Base-by-base conservation (phyloP, 2,329 filamentous ascomycete genomes). In the Neonectria punicea region DNA sequence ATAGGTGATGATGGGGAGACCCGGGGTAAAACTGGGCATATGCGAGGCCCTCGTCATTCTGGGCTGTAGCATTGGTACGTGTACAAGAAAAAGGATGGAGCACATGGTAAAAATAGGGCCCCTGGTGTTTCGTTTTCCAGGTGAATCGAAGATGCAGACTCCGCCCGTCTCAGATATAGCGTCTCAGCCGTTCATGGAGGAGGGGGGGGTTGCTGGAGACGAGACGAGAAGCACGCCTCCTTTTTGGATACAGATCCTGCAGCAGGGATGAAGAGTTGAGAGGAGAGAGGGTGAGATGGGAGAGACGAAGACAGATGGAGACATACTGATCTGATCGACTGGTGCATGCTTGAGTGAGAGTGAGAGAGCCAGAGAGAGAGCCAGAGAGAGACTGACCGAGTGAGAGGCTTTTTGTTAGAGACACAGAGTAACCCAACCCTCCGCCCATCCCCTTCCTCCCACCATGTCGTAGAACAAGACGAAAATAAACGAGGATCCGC, bases 401-500 rank as follows among this genome's bases (percentile, higher is more conserved):
- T 18, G 39, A 41, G 39, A 41, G 39, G 4, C 18, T 18, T 5
- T 25, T 56, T 7, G 18, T 54, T 16, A 41, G 46, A 47, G 54
- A 64, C 56, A 64, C 5, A 10, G 20, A 20, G 67, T 43, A 43
- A 18, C 39, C 14, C 7, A 39, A 43, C n/a, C 39, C n/a, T 43
- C n/a, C 7, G 39, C 39, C 39, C n/a, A 13, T 39, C 14, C 14
- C 36, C 16, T 43, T 43, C n/a, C 39, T 11, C n/a, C 3, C 39
- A 43, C 9, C 39, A 18, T 43, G 39, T 43, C 39, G 39, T 34
- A 64, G 53, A 59, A 66, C 70, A 36, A 16, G 61, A 72, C 73
- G 73, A 74, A 73, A 74, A 74, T 72, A 73, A 67, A 66, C 65
- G 28, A 59, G 46, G 47, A 50, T 50, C 62, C 53, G 55, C 67